Conservation (phyloP, 2,329 filamentous ascomycete species). For the Lanzia echinophila region DNA sequence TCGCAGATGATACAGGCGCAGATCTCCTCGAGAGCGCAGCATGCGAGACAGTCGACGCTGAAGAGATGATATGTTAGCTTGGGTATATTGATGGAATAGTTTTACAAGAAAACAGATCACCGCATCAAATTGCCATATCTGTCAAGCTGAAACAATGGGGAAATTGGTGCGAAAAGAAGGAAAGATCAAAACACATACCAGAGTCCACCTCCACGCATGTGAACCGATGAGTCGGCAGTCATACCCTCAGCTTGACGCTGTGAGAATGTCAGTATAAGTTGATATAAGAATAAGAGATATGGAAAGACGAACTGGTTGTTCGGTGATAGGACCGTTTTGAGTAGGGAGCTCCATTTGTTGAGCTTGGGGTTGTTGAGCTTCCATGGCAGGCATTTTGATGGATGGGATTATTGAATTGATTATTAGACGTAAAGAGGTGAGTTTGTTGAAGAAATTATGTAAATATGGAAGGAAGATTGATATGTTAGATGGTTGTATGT, state of each 20-base stretch:
- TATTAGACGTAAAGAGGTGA: too few relatives aligned
- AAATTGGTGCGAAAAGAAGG: background rate
- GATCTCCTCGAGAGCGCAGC: slow-evolving; percentile 4
- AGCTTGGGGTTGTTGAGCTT: slow-evolving; percentile 9
- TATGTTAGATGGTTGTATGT: too few relatives aligned
- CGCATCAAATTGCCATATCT: too few relatives aligned
- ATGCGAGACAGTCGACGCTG: slow-evolving; percentile 7
- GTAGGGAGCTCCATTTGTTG: slow-evolving; percentile 9
- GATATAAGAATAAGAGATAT: too few relatives aligned
- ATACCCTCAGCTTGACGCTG: slow-evolving; percentile 9
- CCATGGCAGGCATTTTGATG: slow-evolving; percentile 7
- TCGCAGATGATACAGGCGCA: slow-evolving; percentile 7
- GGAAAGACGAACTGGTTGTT: slow-evolving; percentile 8
- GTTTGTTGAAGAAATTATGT: too few relatives aligned
- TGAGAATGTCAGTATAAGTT: background rate
- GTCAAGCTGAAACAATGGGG: too few relatives aligned
- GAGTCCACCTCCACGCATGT: slow-evolving; percentile 5
- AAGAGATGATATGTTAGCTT: background rate
- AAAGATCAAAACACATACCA: slow-evolving; percentile 6
- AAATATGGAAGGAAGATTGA: too few relatives aligned
- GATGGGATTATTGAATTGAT: too few relatives aligned
- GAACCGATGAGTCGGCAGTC: background rate
- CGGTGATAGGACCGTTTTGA: slow-evolving; percentile 2
- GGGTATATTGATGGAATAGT: background rate
- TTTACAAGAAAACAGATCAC: too few relatives aligned